Conservation (phyloP, 805 yeast species). For the Candida coleopterorum region DNA sequence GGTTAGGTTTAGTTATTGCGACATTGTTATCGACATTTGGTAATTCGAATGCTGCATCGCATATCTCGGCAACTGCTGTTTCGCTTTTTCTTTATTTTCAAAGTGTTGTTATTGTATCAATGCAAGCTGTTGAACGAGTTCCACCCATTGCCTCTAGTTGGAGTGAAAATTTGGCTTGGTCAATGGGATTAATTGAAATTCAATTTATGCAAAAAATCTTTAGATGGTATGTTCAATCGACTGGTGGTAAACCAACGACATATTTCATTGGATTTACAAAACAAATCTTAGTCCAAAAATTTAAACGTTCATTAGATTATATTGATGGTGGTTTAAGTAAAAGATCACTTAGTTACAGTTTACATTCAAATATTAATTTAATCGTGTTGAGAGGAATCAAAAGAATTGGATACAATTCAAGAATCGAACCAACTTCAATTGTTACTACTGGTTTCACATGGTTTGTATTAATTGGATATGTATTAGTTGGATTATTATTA, state of each 20-base stretch:
- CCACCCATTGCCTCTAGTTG: slow-evolving; percentile 94
- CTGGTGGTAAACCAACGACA: slow-evolving; percentile 82
- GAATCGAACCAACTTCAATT: slow-evolving; percentile 77
- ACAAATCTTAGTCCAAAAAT: slow-evolving; percentile 66
- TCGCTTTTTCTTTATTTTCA: slow-evolving; percentile 86
- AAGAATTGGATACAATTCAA: slow-evolving; percentile 71
- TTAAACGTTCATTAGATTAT: slow-evolving; percentile 45
- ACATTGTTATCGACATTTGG: slow-evolving; percentile 82
- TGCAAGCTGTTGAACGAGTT: slow-evolving; percentile 79
- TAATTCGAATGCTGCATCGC: slow-evolving; percentile 84
- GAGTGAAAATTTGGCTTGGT: slow-evolving; percentile 92
- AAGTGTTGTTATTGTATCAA: slow-evolving; percentile 74
- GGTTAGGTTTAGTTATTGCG: slow-evolving; percentile 79
- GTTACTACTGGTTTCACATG: slow-evolving; percentile 87
- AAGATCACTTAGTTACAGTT: slow-evolving; percentile 30
- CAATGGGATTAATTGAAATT: slow-evolving; percentile 82
- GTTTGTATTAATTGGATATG: slow-evolving; percentile 71
- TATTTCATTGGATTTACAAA: slow-evolving; percentile 57
- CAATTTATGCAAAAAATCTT: slow-evolving; percentile 79
- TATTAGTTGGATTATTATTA: slow-evolving; percentile 59
- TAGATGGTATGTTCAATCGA: slow-evolving; percentile 80
- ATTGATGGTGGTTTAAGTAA: slow-evolving; percentile 21
- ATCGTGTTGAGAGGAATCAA: slow-evolving; percentile 80
- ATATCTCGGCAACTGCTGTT: slow-evolving; percentile 80
- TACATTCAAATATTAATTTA: slow-evolving; percentile 53